These are phyloP conservation scores for Phanerochaete sordida DNA, from an alignment of 768 basidiomycete genomes.

Conservation along the genomic window DNA sequence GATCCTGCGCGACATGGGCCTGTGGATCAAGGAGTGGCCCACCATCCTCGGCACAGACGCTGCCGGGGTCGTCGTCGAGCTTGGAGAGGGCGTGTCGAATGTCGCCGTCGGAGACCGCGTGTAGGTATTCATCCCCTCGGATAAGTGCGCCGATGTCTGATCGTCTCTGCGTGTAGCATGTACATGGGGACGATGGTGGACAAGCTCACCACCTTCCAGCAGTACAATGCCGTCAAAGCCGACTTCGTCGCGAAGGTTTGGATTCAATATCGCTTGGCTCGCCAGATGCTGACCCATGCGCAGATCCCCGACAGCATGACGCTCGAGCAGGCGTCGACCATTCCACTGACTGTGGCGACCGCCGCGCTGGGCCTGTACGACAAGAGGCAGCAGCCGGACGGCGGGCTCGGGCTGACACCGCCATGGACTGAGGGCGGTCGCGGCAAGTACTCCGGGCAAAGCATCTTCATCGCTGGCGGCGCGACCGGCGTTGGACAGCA, in stretches of 20 bases:
- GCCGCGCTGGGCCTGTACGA: slow-evolving; percentile 24
- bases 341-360: slow-evolving; percentile 27
- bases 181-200: too few relatives aligned
- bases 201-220: slow-evolving; percentile 19
- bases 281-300: too few relatives aligned
- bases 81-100: slow-evolving; percentile 33
- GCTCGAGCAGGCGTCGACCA: slow-evolving; percentile 27
- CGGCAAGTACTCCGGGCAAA: slow-evolving; percentile 26
- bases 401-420: slow-evolving; percentile 22
- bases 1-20: slow-evolving; percentile 37
- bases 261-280: background rate
- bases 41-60: slow-evolving; percentile 11
- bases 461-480: slow-evolving; percentile 26
- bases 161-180: too few relatives aligned
- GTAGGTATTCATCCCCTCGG: too few relatives aligned
- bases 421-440: slow-evolving; percentile 23
- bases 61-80: slow-evolving; percentile 34
- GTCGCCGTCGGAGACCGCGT: slow-evolving; percentile 39
- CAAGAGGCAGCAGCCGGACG: background rate
- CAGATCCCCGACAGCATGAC: slow-evolving; percentile 24
- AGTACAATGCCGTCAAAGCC: slow-evolving; percentile 20
- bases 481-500: slow-evolving; percentile 24
- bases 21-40: slow-evolving; percentile 31
- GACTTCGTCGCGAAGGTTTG: slow-evolving; percentile 21
- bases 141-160: too few relatives aligned